Evolutionary conservation across 1,284 basidiomycete genomes (phyloP).

Genomic region (Apiotrichum gamsii): DNA sequence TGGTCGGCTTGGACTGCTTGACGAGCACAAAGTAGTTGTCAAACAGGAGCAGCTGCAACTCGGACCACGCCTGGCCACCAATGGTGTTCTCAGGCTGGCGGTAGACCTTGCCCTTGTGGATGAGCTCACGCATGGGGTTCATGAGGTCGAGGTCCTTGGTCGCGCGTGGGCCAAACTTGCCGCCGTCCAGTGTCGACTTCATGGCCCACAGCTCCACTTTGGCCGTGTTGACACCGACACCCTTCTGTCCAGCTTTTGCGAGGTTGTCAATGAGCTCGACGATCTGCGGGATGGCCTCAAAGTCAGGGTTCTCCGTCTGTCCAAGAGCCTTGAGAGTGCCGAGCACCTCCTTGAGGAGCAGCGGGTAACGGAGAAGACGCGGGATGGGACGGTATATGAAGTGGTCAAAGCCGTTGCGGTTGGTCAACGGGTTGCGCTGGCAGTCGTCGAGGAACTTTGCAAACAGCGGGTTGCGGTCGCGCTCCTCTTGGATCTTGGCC

Average conservation of each 20-base stretch:
- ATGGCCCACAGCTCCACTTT: constrained; percentile 82
- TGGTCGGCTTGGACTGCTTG: constrained; percentile 69
- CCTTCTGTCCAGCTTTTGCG: constrained; percentile 76
- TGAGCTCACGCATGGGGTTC: constrained; percentile 71
- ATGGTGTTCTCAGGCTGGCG: constrained; percentile 79
- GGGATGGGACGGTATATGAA: constrained; percentile 86
- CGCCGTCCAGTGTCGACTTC: constrained; percentile 55
- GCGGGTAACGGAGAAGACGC: constrained; percentile 77
- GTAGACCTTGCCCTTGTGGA: constrained; percentile 71
- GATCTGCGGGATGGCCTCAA: constrained; percentile 69
- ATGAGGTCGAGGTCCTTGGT: constrained; percentile 80
- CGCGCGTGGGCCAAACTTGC: constrained; percentile 69
- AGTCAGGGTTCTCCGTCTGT: constrained; percentile 67
- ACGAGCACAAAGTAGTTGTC: constrained; percentile 91
- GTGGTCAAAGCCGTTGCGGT: constrained; percentile 74
- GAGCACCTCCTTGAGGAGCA: constrained; percentile 72
- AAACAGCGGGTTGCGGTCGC: constrained; percentile 70
- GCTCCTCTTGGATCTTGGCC: constrained; percentile 83
- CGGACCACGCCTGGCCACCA: constrained; percentile 68
- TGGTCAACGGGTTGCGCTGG: constrained; percentile 37
- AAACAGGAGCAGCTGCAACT: constrained; percentile 79
- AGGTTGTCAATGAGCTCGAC: constrained; percentile 77
- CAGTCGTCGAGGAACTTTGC: constrained; percentile 64
- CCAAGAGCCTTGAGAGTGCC: constrained; percentile 54
- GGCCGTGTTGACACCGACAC: constrained; percentile 71